These are phyloP conservation scores for Arthrobotrys conoides DNA, from an alignment of 2,329 filamentous ascomycete species.

Conservation along the genomic window DNA sequence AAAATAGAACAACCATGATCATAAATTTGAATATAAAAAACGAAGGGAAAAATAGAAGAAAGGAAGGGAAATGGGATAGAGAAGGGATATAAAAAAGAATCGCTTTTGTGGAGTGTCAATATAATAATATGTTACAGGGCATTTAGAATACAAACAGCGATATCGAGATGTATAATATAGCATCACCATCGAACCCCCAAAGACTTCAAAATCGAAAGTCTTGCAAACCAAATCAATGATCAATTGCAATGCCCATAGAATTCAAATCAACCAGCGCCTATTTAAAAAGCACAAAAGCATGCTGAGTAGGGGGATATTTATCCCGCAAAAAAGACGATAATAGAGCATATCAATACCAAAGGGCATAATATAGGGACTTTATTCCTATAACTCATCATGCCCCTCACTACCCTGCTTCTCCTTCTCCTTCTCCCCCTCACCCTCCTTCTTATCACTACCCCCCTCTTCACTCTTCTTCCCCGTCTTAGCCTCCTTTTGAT, in stretches of 20 bases:
- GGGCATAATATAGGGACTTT: no score
- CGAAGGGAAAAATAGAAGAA: neutral
- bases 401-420: conserved; percentile 33
- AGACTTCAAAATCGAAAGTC: neutral
- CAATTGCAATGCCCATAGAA: neutral
- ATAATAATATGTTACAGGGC: conserved; percentile 16
- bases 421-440: conserved; percentile 62
- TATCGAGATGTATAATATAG: neutral
- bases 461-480: conserved; percentile 66
- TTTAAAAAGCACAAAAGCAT: neutral
- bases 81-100: neutral
- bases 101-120: neutral
- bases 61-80: neutral
- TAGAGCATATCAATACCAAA: no score
- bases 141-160: conserved; percentile 2
- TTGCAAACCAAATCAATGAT: no score
- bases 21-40: neutral
- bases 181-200: neutral
- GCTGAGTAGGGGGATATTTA: no score
- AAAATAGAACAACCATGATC: no score
- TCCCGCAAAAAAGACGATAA: no score
- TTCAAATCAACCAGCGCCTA: conserved; percentile 2
- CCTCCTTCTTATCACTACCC: conserved; percentile 63
- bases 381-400: conserved; percentile 36
- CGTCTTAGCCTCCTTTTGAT: neutral